Evolutionary conservation across 2,329 filamentous ascomycete genomes (phyloP).

Genomic region (Monilinia polystroma): DNA sequence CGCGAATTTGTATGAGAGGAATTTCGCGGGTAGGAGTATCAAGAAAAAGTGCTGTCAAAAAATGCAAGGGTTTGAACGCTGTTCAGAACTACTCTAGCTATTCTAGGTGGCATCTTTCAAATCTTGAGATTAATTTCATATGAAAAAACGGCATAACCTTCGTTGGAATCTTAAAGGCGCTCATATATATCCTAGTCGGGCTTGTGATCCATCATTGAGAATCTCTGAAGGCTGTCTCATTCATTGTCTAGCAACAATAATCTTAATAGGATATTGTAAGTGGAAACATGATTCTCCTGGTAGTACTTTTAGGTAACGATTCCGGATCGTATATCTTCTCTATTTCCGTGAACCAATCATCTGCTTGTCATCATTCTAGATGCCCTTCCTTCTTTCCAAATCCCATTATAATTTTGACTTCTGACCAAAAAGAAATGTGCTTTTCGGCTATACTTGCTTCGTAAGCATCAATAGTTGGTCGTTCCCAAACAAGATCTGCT

Average conservation of each 20-base stretch:
- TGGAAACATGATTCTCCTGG: background rate
- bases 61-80: no score
- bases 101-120: no score
- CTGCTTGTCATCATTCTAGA: conserved; percentile 25
- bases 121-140: no score
- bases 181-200: no score
- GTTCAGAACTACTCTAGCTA: no score
- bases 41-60: no score
- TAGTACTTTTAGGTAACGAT: background rate
- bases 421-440: conserved; percentile 32
- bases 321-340: background rate
- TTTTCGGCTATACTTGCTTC: conserved; percentile 28
- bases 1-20: no score
- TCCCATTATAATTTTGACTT: conserved; percentile 32
- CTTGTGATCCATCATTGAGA: no score
- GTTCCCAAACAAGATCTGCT: conserved; percentile 49
- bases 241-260: background rate
- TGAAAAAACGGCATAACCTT: no score
- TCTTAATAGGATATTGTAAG: background rate
- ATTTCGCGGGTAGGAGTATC: no score
- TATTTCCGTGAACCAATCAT: conserved; percentile 19
- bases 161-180: no score
- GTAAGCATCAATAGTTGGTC: conserved; percentile 35
- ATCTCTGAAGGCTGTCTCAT: no score
- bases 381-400: conserved; percentile 28